Conservation (phyloP, 768 basidiomycete species). For the Tylopilus subfusipes region DNA sequence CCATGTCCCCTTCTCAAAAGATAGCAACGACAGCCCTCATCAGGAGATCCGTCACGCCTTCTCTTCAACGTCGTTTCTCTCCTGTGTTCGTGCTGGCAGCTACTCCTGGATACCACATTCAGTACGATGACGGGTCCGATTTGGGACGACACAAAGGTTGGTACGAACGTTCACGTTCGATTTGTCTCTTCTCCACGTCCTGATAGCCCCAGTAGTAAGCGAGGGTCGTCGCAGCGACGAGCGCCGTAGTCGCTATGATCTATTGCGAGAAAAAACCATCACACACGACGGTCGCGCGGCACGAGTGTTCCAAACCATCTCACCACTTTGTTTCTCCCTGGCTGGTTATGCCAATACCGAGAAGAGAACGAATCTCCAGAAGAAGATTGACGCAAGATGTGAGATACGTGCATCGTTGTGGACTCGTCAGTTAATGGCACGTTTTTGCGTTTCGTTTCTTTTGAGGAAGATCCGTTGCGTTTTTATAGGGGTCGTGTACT, state of each 20-base stretch:
- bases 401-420: conserved; percentile 24
- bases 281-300: too few relatives aligned
- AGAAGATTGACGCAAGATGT: conserved; percentile 20
- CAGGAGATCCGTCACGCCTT: background rate
- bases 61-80: conserved; percentile 26
- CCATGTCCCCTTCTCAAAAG: background rate
- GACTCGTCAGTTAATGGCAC: background rate
- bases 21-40: background rate
- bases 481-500: conserved; percentile 20
- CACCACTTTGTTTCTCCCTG: conserved; percentile 33
- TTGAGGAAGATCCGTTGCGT: conserved; percentile 4
- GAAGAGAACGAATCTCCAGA: conserved; percentile 26
- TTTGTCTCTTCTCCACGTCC: conserved; percentile 32
- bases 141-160: background rate
- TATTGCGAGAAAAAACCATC: conserved; percentile 1
- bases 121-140: background rate
- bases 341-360: conserved; percentile 33
- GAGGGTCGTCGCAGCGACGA: conserved; percentile 29
- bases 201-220: conserved; percentile 38
- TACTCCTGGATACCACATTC: conserved; percentile 4
- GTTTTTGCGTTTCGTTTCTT: background rate
- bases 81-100: conserved; percentile 9
- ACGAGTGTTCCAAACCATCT: background rate
- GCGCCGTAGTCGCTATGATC: conserved; percentile 28
- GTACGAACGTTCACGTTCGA: conserved; percentile 22